A percentile compares a stretch with the other conserved stretches of the same genome.
Conservation (phyloP, 108 stramenopile genomes). For the Stephanodiscus minutulus region DNA sequence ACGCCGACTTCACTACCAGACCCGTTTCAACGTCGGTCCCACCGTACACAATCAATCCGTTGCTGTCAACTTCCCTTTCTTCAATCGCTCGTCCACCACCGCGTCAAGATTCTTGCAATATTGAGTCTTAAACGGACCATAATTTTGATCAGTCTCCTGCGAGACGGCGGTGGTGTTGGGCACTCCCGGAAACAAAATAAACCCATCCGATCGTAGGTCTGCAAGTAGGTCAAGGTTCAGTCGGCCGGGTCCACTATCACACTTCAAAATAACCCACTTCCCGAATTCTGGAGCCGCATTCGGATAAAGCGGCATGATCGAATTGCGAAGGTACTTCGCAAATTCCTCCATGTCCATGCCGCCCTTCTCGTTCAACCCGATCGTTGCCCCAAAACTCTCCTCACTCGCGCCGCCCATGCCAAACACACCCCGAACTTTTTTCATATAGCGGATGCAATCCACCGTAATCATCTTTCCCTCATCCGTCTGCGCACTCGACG, state of each 20-base stretch:
- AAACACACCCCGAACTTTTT: background rate
- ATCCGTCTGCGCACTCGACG: background rate
- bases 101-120: slow-evolving; percentile 13
- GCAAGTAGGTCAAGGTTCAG: slow-evolving; percentile 5
- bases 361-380: slow-evolving; percentile 22
- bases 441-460: background rate
- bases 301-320: slow-evolving; percentile 19
- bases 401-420: background rate
- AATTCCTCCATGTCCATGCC: slow-evolving; percentile 22
- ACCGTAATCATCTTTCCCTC: background rate
- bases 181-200: slow-evolving; percentile 15
- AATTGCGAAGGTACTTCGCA: slow-evolving; percentile 8
- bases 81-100: background rate
- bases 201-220: background rate
- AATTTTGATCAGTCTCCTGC: slow-evolving; percentile 22
- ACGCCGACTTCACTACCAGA: slow-evolving; percentile 1
- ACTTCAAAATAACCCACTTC: slow-evolving; percentile 21
- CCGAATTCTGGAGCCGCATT: slow-evolving; percentile 8
- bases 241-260: slow-evolving; percentile 23
- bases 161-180: slow-evolving; percentile 18
- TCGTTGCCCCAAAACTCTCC: background rate
- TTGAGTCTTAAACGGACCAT: slow-evolving; percentile 21
- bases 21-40: slow-evolving; percentile 6
- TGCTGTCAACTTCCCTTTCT: background rate
- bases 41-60: slow-evolving; percentile 17